Evolutionary conservation across 2,329 filamentous ascomycete genomes (phyloP), one percentile per base, ranked within the genome.

Genomic region (Cordyceps cicadae): DNA sequence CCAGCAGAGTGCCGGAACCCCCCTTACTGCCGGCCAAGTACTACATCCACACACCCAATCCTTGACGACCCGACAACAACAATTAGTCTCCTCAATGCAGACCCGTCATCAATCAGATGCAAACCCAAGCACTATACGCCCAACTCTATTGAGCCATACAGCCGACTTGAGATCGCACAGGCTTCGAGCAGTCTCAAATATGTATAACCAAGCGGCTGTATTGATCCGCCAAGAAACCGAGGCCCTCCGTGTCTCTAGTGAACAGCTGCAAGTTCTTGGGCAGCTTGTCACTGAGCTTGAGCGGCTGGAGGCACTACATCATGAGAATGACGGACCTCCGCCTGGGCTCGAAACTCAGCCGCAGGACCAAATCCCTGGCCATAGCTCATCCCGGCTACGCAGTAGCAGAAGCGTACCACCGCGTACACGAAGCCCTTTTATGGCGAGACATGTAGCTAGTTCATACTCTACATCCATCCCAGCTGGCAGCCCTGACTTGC

Each of bases 401-500:
- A 21, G 43, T 11, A 52, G n/a, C 12, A 56, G 54, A 45, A 37
- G n/a, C 21, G 37, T 48, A 11, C 53, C 48, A 24, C 51, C 59
- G 11, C 59, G 53, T 19, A 52, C 59, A 14, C 46, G 66, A 66
- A 74, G 74, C 39, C 74, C 78, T 15, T 66, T 77, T 4, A 67
- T 82, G 63, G 75, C 76, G 49, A 75, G 81, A 58, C 80, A 86
- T 64, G 76, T 76, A 26, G 74, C 74, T 12, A 66, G 77, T 15
- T 69, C 75, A 1, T 77, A 78, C 48, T 71, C 79, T 11, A 71
- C 77, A 15, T 74, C 81, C 1, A 85, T 87, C 56, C 82, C 83
- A 5, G 75, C 84, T 3, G 84, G 84, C 19, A 86, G 83, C 65
- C 70, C 81, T 21, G 83, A 86, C 8, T 75, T 88, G 9, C 86